Conservation (phyloP, 2,329 filamentous ascomycete genomes). For the Clonostachys rosea region DNA sequence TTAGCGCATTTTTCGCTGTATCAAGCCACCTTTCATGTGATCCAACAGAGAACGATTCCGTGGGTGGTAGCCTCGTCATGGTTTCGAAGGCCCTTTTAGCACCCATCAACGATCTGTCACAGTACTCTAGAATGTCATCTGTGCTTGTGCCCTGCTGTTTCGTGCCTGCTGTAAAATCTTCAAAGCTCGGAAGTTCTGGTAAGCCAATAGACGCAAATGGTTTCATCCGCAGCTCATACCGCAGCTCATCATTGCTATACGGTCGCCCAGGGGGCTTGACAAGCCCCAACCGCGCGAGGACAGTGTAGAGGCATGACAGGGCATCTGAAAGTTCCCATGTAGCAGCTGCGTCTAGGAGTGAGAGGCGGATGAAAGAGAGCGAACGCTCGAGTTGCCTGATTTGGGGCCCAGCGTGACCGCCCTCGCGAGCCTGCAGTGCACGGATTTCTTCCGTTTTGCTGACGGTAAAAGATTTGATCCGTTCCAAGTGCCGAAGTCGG, state of each 20-base stretch:
- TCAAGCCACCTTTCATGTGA: conserved; percentile 59
- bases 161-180: conserved; percentile 48
- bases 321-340: conserved; percentile 52
- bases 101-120: conserved; percentile 37
- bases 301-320: conserved; percentile 59
- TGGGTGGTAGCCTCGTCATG: conserved; percentile 43
- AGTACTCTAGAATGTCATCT: conserved; percentile 33
- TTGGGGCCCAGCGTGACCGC: neutral
- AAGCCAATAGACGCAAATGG: conserved; percentile 68
- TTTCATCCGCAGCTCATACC: conserved; percentile 84
- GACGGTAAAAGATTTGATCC: conserved; percentile 64
- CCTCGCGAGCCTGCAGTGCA: conserved; percentile 2
- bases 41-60: conserved; percentile 49
- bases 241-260: conserved; percentile 63
- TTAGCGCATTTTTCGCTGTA: conserved; percentile 55
- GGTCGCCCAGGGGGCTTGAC: conserved; percentile 49
- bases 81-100: conserved; percentile 53
- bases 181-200: conserved; percentile 61
- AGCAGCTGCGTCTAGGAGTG: conserved; percentile 61
- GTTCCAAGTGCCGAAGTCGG: conserved; percentile 63
- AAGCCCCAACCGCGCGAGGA: conserved; percentile 54
- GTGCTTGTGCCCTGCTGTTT: conserved; percentile 30
- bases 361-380: conserved; percentile 51
- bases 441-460: conserved; percentile 23
- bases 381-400: conserved; percentile 38